Evolutionary conservation across 1,284 basidiomycete species (phyloP).

Genomic region (Tilletia setariae): DNA sequence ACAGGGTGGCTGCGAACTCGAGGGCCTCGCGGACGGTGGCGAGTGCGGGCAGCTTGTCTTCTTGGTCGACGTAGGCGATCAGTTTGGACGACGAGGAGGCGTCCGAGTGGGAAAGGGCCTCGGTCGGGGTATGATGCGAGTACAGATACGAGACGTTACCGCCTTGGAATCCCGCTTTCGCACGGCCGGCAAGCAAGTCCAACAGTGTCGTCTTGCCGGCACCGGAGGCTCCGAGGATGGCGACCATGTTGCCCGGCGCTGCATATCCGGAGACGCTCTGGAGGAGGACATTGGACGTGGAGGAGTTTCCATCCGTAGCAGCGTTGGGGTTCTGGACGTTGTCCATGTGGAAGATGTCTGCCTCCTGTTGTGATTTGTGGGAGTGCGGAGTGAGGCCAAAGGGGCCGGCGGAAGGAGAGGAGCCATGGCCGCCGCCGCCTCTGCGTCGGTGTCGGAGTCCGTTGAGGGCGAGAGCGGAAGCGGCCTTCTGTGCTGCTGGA

Average conservation of each 20-base stretch:
- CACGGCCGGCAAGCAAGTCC: conserved; percentile 38
- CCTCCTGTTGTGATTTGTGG: too few species aligned
- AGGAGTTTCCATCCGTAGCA: background rate
- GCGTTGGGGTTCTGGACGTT: background rate
- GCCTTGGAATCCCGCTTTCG: conserved; percentile 31
- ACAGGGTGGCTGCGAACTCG: conserved; percentile 36
- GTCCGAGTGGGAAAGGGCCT: background rate
- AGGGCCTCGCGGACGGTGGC: conserved; percentile 43
- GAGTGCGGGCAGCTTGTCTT: conserved; percentile 36
- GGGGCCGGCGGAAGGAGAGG: too few species aligned
- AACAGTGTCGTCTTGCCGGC: conserved; percentile 45
- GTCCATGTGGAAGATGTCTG: too few species aligned
- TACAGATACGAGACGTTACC: conserved; percentile 28
- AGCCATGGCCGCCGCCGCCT: too few species aligned
- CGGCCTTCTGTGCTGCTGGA: too few species aligned
- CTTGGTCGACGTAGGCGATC: conserved; percentile 42
- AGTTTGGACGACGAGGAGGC: conserved; percentile 17
- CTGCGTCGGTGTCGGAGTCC: too few species aligned
- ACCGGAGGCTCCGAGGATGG: conserved; percentile 39
- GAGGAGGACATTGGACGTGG: conserved; percentile 18
- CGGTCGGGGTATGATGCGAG: background rate
- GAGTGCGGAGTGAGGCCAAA: too few species aligned
- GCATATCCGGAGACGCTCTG: conserved; percentile 28
- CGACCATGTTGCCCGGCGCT: conserved; percentile 35
- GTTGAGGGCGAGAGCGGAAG: too few species aligned